phyloP scores from a whole-genome alignment of 305 asterid species.

The Solanum hybrid region DNA sequence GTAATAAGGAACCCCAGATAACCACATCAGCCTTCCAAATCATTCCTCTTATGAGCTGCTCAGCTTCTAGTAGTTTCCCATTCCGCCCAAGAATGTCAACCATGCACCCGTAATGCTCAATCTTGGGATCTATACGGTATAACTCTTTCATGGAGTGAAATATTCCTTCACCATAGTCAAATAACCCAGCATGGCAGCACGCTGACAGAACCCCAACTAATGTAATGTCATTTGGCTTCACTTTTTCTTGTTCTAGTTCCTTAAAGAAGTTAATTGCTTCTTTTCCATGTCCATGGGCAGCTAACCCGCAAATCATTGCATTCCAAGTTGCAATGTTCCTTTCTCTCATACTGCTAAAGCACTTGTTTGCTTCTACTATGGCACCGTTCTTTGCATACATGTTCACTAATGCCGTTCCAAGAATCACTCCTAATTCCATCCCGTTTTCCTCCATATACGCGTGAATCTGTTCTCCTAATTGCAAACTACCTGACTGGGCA shows the following conservation, averaged over 20 bases:
- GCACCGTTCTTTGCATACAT: conserved; percentile 85
- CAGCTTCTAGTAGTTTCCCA: conserved; percentile 69
- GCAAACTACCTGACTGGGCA: conserved; percentile 62
- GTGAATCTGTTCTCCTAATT: conserved; percentile 60
- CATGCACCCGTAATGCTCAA: conserved; percentile 81
- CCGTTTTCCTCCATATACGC: conserved; percentile 38
- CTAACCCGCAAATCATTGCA: conserved; percentile 73
- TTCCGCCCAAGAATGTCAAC: conserved; percentile 71
- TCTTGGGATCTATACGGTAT: conserved; percentile 50
- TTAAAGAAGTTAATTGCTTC: conserved; percentile 48
- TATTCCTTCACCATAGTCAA: conserved; percentile 45
- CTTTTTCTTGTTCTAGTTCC: conserved; percentile 29
- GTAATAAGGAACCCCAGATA: conserved; percentile 78
- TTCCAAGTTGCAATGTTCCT: conserved; percentile 75
- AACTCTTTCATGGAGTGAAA: conserved; percentile 42
- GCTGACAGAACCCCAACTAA: conserved; percentile 73
- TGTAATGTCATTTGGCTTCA: conserved; percentile 51
- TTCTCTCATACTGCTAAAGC: conserved; percentile 38
- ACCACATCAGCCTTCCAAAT: conserved; percentile 57
- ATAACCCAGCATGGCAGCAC: conserved; percentile 68
- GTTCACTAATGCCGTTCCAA: conserved; percentile 78
- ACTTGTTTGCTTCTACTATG: conserved; percentile 39
- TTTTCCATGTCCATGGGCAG: conserved; percentile 58
- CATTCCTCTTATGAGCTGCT: conserved; percentile 56
- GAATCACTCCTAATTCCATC: conserved; percentile 47